A percentile compares a stretch with the other conserved stretches of the same genome.
Evolutionary conservation across 352 stramenopile genomes (phyloP).

Genomic region (Globisporangium cederbergense): DNA sequence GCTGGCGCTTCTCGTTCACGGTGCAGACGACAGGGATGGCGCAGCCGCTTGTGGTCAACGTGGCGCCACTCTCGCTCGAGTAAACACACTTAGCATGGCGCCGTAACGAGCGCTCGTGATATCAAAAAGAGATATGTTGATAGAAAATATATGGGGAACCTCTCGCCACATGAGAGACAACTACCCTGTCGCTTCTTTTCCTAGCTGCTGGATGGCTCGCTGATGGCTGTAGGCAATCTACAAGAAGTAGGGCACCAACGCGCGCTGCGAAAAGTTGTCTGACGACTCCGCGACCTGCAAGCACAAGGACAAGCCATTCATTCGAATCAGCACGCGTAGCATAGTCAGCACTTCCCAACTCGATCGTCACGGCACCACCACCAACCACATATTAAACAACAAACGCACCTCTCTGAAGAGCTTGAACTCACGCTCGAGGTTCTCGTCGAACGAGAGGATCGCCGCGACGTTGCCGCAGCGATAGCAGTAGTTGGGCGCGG

Average conservation of each 20-base stretch:
- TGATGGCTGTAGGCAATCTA: conserved; percentile 24
- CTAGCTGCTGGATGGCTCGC: neutral
- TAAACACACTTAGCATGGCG: conserved; percentile 16
- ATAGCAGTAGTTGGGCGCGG: conserved; percentile 85
- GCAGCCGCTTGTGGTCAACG: conserved; percentile 46
- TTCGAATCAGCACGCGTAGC: conserved; percentile 3
- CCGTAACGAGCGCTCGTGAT: neutral
- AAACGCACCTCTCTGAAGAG: conserved; percentile 77
- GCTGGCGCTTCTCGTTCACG: conserved; percentile 70
- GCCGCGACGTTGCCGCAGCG: conserved; percentile 81
- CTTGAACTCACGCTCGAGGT: conserved; percentile 86
- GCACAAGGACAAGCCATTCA: neutral
- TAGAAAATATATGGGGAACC: neutral
- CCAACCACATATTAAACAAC: conserved; percentile 11
- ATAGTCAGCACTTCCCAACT: neutral
- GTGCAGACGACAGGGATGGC: conserved; percentile 62
- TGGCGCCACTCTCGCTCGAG: conserved; percentile 34
- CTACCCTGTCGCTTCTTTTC: neutral
- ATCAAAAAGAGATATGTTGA: conserved; percentile 2
- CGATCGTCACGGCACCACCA: neutral
- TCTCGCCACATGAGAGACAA: neutral
- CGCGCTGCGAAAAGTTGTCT: conserved; percentile 72
- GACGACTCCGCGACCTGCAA: conserved; percentile 77
- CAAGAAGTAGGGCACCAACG: conserved; percentile 85
- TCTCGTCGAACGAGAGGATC: conserved; percentile 80